A percentile compares a stretch with the other conserved stretches of the same genome.
These are phyloP conservation scores for Craterostigma plantagineum DNA, from an alignment of 257 asterid genomes.

Conservation along the genomic window DNA sequence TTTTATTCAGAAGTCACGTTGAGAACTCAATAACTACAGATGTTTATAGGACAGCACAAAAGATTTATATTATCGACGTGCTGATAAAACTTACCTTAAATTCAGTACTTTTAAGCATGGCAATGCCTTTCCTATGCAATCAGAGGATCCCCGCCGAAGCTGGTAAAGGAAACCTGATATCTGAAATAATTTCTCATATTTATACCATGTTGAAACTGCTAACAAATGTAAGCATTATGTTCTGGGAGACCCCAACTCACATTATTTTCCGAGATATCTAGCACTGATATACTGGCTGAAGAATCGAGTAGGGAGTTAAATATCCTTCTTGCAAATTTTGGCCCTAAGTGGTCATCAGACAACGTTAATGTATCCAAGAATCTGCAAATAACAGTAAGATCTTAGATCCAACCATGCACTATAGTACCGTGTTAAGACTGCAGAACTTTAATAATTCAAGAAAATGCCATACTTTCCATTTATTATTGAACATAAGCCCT, in stretches of 20 bases:
- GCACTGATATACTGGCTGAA: slow-evolving; percentile 35
- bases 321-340: slow-evolving; percentile 36
- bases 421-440: too few species aligned
- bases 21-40: background rate
- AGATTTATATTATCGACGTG: background rate
- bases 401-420: too few species aligned
- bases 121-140: slow-evolving; percentile 38
- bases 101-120: slow-evolving; percentile 47
- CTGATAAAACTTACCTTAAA: slow-evolving; percentile 33
- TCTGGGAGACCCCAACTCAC: slow-evolving; percentile 24
- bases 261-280: slow-evolving; percentile 83
- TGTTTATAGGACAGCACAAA: slow-evolving; percentile 5
- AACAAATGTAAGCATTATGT: background rate
- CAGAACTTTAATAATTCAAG: too few species aligned
- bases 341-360: slow-evolving; percentile 45
- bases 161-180: slow-evolving; percentile 63
- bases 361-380: slow-evolving; percentile 46
- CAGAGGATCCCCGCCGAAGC: slow-evolving; percentile 22
- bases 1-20: background rate
- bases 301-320: slow-evolving; percentile 46
- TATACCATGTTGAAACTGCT: background rate
- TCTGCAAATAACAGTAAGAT: slow-evolving; percentile 19
- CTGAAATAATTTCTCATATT: slow-evolving; percentile 25
- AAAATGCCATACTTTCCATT: too few species aligned
- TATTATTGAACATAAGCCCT: slow-evolving; percentile 15